Conservation (phyloP, 371 early-diverging fungal species). For the Circinella minor region DNA sequence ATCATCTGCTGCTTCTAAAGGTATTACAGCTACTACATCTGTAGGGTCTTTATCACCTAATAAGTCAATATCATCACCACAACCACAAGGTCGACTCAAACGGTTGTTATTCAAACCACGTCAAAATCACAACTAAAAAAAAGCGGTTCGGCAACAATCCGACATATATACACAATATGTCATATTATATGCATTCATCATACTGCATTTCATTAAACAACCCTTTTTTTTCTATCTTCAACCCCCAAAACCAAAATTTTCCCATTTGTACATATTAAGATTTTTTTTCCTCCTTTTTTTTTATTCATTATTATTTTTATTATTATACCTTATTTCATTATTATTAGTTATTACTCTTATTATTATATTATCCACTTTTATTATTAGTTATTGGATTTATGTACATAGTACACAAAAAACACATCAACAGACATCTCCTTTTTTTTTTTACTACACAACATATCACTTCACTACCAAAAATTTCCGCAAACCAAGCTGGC, state of each 20-base stretch:
- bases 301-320: constrained; percentile 2
- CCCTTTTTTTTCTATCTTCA: neutral
- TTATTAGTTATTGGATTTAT: neutral
- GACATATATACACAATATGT: too few relatives aligned
- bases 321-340: too few relatives aligned
- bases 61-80: neutral
- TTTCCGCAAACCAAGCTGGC: neutral
- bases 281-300: neutral
- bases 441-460: neutral
- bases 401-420: constrained; percentile 4
- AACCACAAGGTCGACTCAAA: neutral
- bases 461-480: too few relatives aligned
- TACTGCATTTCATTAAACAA: neutral
- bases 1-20: neutral
- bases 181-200: neutral
- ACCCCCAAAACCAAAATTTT: neutral
- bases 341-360: too few relatives aligned
- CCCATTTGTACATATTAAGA: constrained; percentile 10
- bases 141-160: neutral
- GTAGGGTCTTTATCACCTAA: too few relatives aligned
- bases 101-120: neutral
- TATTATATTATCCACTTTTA: too few relatives aligned
- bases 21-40: neutral
- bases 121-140: neutral
- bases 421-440: neutral